phyloP scores from a whole-genome alignment of 225 moss, liverwort and hornwort species.

The Thuidium tamariscinum region DNA sequence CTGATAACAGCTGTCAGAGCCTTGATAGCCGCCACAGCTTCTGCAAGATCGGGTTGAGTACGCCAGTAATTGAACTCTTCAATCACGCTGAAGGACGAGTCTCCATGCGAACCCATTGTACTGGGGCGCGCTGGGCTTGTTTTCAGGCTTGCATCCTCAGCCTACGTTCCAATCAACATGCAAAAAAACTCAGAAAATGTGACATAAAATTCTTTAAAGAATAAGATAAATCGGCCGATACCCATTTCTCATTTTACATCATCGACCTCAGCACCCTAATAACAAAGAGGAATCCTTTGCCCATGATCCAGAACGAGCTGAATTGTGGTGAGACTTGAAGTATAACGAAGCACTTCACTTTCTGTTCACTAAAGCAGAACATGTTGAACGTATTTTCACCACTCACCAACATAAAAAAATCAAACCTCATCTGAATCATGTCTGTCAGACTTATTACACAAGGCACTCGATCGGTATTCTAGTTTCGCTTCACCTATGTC shows the following conservation, averaged over 20 bases:
- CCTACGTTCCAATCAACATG: constrained; percentile 15
- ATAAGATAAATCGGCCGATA: not conserved
- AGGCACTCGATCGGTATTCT: not conserved
- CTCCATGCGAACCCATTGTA: not conserved
- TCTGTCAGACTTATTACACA: not conserved
- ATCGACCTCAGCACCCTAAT: not conserved
- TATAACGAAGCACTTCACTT: not conserved
- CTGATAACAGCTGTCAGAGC: constrained; percentile 75
- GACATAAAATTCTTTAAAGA: not conserved
- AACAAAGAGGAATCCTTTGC: not conserved
- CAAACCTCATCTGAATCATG: not conserved
- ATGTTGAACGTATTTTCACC: not conserved
- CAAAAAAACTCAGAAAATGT: not conserved
- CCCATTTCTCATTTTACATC: not conserved
- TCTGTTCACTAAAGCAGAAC: not conserved
- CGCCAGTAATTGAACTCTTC: constrained; percentile 85
- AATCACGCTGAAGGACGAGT: constrained; percentile 54
- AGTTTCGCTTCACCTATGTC: not conserved
- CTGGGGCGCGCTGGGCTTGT: constrained; percentile 6
- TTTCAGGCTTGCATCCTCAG: constrained; percentile 59
- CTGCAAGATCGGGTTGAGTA: constrained; percentile 71
- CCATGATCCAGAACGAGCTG: not conserved
- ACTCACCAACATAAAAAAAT: not conserved
- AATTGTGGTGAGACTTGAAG: not conserved
- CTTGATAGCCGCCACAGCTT: constrained; percentile 89